Conservation (phyloP, 2,329 filamentous ascomycete species). For the Fusarium piperis region DNA sequence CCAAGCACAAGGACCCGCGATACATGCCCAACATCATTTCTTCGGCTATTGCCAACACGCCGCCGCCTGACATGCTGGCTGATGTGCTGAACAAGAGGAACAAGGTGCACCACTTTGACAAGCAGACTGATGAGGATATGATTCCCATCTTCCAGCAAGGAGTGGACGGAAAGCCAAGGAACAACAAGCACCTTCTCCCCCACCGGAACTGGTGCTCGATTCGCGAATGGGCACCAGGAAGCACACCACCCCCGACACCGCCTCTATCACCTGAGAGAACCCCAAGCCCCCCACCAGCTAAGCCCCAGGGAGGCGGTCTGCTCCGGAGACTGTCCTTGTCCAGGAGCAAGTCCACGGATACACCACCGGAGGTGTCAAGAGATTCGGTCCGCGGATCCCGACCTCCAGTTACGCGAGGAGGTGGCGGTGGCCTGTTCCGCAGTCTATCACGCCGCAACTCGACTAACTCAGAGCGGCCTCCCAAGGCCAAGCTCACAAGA, state of each 20-base stretch:
- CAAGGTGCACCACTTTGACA: slow-evolving; percentile 77
- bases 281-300: slow-evolving; percentile 51
- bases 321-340: slow-evolving; percentile 57
- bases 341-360: slow-evolving; percentile 47
- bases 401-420: slow-evolving; percentile 57
- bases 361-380: slow-evolving; percentile 51
- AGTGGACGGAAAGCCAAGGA: slow-evolving; percentile 87
- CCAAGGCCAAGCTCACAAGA: slow-evolving; percentile 56
- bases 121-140: slow-evolving; percentile 92
- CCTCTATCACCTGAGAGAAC: slow-evolving; percentile 58
- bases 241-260: slow-evolving; percentile 77
- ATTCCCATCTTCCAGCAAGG: slow-evolving; percentile 92
- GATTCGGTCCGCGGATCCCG: slow-evolving; percentile 54
- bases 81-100: slow-evolving; percentile 95
- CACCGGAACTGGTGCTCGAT: slow-evolving; percentile 97
- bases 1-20: slow-evolving; percentile 91
- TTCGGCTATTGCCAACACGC: slow-evolving; percentile 92
- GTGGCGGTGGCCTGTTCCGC: slow-evolving; percentile 56
- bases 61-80: slow-evolving; percentile 86
- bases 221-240: slow-evolving; percentile 80
- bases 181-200: slow-evolving; percentile 89
- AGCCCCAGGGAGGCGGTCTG: slow-evolving; percentile 49
- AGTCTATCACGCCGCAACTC: slow-evolving; percentile 52
- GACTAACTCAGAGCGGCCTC: slow-evolving; percentile 48
- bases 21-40: slow-evolving; percentile 98